phyloP scores from a whole-genome alignment of 1,139 yeast species.

The Yamadazyma mexicana region DNA sequence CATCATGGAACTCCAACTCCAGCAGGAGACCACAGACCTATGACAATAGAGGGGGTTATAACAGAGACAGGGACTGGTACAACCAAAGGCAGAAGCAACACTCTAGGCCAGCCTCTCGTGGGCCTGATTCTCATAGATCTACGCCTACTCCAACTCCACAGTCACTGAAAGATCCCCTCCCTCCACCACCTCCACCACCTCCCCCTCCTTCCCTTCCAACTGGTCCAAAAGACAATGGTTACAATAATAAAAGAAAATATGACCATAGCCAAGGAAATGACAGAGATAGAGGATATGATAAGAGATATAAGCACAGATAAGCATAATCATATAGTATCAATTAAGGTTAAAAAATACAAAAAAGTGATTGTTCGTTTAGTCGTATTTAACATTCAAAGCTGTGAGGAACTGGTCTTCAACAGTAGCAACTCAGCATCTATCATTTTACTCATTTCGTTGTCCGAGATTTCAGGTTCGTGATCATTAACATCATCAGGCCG shows the following conservation, averaged over 20 bases:
- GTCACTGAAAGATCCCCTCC: neutral
- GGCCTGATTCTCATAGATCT: neutral
- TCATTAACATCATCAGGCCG: constrained; percentile 10
- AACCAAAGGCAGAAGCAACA: too few species aligned
- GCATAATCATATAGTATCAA: neutral
- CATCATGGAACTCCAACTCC: neutral
- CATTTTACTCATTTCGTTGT: constrained; percentile 27
- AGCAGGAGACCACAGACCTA: constrained; percentile 2
- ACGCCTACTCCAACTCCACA: neutral
- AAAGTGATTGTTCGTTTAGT: too few species aligned
- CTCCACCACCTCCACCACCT: constrained; percentile 17
- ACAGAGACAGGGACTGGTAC: neutral
- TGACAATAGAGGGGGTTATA: constrained; percentile 2
- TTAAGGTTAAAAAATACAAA: too few species aligned
- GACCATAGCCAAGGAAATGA: constrained; percentile 21
- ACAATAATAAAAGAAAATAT: constrained; percentile 26
- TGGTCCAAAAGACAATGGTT: constrained; percentile 18
- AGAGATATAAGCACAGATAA: constrained; percentile 25
- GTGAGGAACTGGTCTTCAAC: constrained; percentile 3
- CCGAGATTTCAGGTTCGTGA: constrained; percentile 14
- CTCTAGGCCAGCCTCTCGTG: too few species aligned
- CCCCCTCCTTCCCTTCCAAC: constrained; percentile 28
- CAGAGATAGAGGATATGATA: constrained; percentile 24
- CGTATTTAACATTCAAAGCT: too few species aligned
- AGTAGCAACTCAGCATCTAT: constrained; percentile 31